These are phyloP conservation scores for Rhizopus sp. DNA, from an alignment of 371 early-diverging fungal genomes.

Conservation along the genomic window DNA sequence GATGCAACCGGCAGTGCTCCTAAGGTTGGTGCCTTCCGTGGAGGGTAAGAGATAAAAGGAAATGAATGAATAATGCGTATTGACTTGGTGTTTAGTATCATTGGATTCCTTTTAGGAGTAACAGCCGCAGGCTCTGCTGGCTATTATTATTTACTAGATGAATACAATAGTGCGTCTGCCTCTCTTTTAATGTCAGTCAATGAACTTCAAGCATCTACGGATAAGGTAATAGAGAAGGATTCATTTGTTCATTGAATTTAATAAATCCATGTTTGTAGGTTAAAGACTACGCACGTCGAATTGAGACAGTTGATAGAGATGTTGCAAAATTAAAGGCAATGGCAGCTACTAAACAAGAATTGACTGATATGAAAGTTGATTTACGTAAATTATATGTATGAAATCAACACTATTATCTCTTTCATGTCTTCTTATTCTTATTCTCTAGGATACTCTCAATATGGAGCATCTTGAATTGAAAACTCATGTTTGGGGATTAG, in stretches of 20 bases:
- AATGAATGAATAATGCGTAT: neutral
- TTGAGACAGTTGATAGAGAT: conserved; percentile 71
- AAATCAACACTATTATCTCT: neutral
- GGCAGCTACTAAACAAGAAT: conserved; percentile 68
- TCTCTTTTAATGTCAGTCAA: conserved; percentile 73
- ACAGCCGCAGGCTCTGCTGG: conserved; percentile 76
- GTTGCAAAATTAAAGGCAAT: conserved; percentile 58
- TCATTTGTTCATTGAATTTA: neutral
- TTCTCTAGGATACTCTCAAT: conserved; percentile 61
- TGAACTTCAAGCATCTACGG: conserved; percentile 75
- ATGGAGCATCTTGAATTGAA: conserved; percentile 77
- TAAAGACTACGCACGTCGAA: conserved; percentile 68
- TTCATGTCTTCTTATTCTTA: neutral
- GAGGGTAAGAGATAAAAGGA: conserved; percentile 26
- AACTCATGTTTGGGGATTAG: conserved; percentile 77
- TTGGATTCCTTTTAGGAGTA: conserved; percentile 81
- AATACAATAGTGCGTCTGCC: conserved; percentile 75
- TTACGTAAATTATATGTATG: conserved; percentile 67
- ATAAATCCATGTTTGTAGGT: conserved; percentile 10
- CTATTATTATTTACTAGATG: conserved; percentile 79
- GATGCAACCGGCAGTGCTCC: neutral
- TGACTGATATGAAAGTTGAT: conserved; percentile 64
- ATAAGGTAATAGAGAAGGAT: conserved; percentile 55
- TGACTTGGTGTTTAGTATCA: conserved; percentile 42
- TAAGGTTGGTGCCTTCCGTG: conserved; percentile 31